Base-by-base conservation (phyloP, 1,284 basidiomycete genomes). In the Cryptococcus sp. region DNA sequence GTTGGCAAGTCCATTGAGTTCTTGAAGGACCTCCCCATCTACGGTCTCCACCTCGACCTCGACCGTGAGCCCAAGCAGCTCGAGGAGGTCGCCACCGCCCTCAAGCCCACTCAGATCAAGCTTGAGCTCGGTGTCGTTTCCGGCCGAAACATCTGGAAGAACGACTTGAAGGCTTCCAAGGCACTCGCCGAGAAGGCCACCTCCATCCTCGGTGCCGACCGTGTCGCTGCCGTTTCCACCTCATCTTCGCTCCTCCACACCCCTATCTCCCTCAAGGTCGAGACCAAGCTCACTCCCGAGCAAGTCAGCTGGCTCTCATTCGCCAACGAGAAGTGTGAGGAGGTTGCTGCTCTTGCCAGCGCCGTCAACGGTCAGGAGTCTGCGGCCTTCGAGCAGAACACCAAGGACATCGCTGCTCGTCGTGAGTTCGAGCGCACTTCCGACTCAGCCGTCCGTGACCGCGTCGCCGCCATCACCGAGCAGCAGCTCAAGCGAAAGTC, bases 141-240 rank as follows among this genome's bases (percentile, higher is more conserved):
- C 46, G 96, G 96, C 64, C 93, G 96, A 78, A 99, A 99, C 85
- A 93, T 99, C 83, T 99, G 96, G 96, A 99, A 99, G 87, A 91
- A 88, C 64, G 95, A 99, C 82, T 88, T 99, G 73, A 82, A 84
- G 69, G 88, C 86, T 53, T 89, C 91, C 60, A 85, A 95, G 81
- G 87, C 88, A 75, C 81, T 86, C 53, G 92, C 86, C 61, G 87
- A 95, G 83, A 91, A 89, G 80, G 94, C 93, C 54, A 82, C 94
- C 70, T 85, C 86, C 54, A 83, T 82, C 49, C 87, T 97, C 70
- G 92, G 92, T 63, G 81, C 83, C 66, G 89, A 92, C 68, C 92
- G 93, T 66, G 91, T 99, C 75, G 86, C 96, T 76, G 83, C 97
- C 73, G 30, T 35, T 8, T 93, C 93, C 39, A 94, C 96, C 54